phyloP scores from a whole-genome alignment of 176 grass and related monocot species.

The Musa itinerans region DNA sequence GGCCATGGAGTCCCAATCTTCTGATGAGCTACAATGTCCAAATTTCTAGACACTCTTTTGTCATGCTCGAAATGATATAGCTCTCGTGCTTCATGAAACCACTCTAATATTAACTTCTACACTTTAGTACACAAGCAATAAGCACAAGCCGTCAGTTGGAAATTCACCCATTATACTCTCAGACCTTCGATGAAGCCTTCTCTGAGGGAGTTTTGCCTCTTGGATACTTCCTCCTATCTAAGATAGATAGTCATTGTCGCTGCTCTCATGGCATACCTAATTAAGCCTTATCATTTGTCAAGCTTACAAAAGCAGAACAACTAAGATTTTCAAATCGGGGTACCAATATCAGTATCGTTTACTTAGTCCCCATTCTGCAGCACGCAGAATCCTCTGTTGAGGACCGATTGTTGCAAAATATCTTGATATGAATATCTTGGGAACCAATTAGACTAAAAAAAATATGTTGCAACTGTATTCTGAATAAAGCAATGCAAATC shows the following conservation, averaged over 20 bases:
- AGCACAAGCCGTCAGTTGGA: neutral
- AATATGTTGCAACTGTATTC: neutral
- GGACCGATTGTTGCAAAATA: neutral
- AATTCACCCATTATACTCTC: neutral
- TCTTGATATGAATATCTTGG: neutral
- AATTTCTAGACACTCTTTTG: neutral
- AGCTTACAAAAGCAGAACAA: neutral
- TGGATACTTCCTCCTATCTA: neutral
- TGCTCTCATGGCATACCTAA: too few species aligned
- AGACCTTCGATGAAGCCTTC: neutral
- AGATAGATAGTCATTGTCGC: too few species aligned
- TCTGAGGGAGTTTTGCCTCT: neutral
- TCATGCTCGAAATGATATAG: neutral
- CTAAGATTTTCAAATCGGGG: neutral
- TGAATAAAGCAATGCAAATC: neutral
- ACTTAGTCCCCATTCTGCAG: neutral
- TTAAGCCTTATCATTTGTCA: neutral
- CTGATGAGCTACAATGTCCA: neutral
- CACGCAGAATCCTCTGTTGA: neutral
- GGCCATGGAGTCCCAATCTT: neutral
- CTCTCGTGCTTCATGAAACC: neutral
- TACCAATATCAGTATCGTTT: neutral
- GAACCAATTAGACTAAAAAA: neutral
- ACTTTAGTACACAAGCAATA: neutral
- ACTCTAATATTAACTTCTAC: neutral